These are phyloP conservation scores for Phaeodactylum tricornutum DNA, from an alignment of 108 stramenopile species.

Conservation along the genomic window DNA sequence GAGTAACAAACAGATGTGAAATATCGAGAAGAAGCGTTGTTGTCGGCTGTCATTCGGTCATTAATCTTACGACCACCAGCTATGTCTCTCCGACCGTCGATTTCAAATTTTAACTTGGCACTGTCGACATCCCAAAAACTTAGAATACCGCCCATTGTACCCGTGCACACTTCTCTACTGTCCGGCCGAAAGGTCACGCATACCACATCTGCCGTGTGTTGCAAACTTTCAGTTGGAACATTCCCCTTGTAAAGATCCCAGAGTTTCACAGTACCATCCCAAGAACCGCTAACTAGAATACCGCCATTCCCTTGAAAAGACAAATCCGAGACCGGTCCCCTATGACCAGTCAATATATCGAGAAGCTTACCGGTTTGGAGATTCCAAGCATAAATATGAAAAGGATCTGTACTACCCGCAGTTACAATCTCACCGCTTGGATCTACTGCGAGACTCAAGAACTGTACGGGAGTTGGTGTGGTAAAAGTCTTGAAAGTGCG, in stretches of 20 bases:
- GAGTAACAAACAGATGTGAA: conserved; percentile 95
- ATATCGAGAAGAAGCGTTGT: conserved; percentile 83
- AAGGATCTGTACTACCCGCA: conserved; percentile 89
- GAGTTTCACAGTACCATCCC: conserved; percentile 96
- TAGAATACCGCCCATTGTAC: conserved; percentile 89
- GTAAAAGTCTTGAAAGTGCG: conserved; percentile 92
- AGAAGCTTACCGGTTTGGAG: conserved; percentile 87
- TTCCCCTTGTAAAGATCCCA: conserved; percentile 96
- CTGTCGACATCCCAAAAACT: conserved; percentile 91
- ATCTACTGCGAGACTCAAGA: conserved; percentile 91
- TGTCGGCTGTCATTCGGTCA: conserved; percentile 80
- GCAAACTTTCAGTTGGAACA: conserved; percentile 78
- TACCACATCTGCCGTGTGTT: conserved; percentile 91
- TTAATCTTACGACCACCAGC: conserved; percentile 82
- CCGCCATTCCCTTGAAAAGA: conserved; percentile 74
- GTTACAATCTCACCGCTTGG: conserved; percentile 89
- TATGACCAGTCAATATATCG: conserved; percentile 93
- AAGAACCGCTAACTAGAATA: conserved; percentile 84
- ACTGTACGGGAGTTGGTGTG: conserved; percentile 86
- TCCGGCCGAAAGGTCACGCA: conserved; percentile 92
- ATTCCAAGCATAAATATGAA: conserved; percentile 91
- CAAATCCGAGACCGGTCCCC: conserved; percentile 81
- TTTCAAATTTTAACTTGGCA: conserved; percentile 64
- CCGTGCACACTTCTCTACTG: conserved; percentile 88
- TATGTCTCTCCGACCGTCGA: conserved; percentile 88